Percentiles rank a stretch among this genome's conserved stretches.
Evolutionary conservation across 108 stramenopile genomes (phyloP).

Genomic region (Heterococcus sp.): DNA sequence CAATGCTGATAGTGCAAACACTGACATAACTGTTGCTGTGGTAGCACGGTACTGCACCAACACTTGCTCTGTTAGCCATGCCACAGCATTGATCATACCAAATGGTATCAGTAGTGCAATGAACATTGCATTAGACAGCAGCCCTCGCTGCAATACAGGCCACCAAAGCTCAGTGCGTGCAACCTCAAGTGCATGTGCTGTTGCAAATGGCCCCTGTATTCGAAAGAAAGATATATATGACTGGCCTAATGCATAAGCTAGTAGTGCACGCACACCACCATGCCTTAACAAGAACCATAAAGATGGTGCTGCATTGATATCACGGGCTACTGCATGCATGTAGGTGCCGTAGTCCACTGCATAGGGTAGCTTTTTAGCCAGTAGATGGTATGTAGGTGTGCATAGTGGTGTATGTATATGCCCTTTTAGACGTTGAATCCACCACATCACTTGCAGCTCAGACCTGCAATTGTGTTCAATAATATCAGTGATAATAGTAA

Average conservation of each 20-base stretch:
- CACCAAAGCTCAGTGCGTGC: not conserved
- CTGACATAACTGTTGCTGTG: no score
- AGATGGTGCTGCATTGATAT: not conserved
- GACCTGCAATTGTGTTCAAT: no score
- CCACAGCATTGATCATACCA: not conserved
- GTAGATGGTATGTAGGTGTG: not conserved
- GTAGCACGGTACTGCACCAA: no score
- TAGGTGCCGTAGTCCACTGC: slow-evolving; percentile 13
- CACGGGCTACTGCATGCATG: slow-evolving; percentile 1
- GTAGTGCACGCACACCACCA: not conserved
- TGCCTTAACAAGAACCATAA: not conserved
- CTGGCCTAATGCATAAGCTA: not conserved
- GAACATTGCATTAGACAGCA: not conserved
- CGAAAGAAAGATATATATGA: not conserved
- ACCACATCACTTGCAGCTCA: not conserved
- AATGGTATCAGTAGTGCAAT: not conserved
- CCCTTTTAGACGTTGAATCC: not conserved
- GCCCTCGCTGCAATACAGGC: not conserved
- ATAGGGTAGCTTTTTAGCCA: not conserved
- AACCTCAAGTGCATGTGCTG: not conserved
- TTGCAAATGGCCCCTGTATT: slow-evolving; percentile 1
- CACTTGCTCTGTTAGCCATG: not conserved
- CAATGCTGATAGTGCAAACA: no score
- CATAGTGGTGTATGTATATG: not conserved
- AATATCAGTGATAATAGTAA: no score